Conservation (phyloP, 78 protist genomes). For the Salpingoeca rosetta region DNA sequence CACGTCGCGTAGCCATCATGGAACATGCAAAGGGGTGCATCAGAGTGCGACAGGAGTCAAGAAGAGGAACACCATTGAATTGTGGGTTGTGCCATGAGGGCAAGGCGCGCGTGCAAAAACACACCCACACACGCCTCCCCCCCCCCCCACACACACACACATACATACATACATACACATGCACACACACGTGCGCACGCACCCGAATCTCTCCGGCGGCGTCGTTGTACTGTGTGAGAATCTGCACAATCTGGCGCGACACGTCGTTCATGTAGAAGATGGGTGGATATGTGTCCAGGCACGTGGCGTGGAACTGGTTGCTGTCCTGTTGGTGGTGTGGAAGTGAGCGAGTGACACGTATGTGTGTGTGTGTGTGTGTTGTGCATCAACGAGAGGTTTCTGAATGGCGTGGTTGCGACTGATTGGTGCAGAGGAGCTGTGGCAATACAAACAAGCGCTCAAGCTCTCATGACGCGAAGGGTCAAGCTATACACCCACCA, state of each 20-base stretch:
- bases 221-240: neutral
- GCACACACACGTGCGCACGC: neutral
- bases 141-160: too few species aligned
- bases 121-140: neutral
- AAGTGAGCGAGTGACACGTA: neutral
- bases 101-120: neutral
- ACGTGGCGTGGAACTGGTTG: slow-evolving; percentile 78
- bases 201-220: slow-evolving; percentile 5
- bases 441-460: too few species aligned
- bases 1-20: neutral
- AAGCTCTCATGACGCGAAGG: too few species aligned
- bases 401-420: neutral
- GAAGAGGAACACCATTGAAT: neutral
- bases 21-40: neutral
- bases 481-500: too few species aligned
- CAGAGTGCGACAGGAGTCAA: neutral
- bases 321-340: slow-evolving; percentile 37
- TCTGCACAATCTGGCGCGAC: slow-evolving; percentile 28
- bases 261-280: slow-evolving; percentile 82
- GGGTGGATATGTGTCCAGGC: slow-evolving; percentile 87
- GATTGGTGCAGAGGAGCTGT: too few species aligned
- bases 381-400: too few species aligned
- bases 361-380: too few species aligned
- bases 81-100: neutral
- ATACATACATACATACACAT: neutral